A percentile compares a stretch with the other conserved stretches of the same genome.
These are phyloP conservation scores for Whalleya microplaca DNA, from an alignment of 2,329 filamentous ascomycete species.

Conservation along the genomic window DNA sequence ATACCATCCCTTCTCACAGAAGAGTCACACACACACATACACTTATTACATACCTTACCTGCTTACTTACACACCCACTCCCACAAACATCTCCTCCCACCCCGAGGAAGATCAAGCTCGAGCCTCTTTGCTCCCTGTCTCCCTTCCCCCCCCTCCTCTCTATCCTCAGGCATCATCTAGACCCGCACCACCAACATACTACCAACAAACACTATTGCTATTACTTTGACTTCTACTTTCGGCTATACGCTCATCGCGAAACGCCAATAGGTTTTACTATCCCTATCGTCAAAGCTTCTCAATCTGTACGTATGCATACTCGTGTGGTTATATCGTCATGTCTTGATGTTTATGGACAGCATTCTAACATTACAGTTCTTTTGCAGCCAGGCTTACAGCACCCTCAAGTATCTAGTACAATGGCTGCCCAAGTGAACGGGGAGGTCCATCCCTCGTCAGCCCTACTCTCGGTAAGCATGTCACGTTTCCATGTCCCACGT, in stretches of 20 bases:
- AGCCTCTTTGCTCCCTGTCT: constrained; percentile 2
- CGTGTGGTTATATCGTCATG: neutral
- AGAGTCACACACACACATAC: neutral
- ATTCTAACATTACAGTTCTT: constrained; percentile 7
- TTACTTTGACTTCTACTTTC: neutral
- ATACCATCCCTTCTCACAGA: neutral
- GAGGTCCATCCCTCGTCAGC: constrained; percentile 38
- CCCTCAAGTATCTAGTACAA: constrained; percentile 14
- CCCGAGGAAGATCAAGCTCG: neutral
- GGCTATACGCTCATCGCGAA: neutral
- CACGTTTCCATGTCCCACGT: neutral
- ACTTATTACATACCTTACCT: too few relatives aligned
- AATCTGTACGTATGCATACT: neutral
- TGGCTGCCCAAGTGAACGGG: constrained; percentile 40
- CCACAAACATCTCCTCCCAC: neutral
- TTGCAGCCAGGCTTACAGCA: constrained; percentile 1
- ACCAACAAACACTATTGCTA: neutral
- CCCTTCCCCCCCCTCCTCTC: neutral
- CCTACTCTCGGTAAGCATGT: constrained; percentile 37
- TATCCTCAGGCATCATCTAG: neutral
- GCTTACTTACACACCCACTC: neutral
- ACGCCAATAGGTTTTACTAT: neutral
- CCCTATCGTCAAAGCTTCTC: neutral
- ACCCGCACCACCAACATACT: neutral
- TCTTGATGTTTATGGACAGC: neutral